These are phyloP conservation scores for Nevesoporus exiguus DNA, from an alignment of 768 basidiomycete species.

Conservation along the genomic window DNA sequence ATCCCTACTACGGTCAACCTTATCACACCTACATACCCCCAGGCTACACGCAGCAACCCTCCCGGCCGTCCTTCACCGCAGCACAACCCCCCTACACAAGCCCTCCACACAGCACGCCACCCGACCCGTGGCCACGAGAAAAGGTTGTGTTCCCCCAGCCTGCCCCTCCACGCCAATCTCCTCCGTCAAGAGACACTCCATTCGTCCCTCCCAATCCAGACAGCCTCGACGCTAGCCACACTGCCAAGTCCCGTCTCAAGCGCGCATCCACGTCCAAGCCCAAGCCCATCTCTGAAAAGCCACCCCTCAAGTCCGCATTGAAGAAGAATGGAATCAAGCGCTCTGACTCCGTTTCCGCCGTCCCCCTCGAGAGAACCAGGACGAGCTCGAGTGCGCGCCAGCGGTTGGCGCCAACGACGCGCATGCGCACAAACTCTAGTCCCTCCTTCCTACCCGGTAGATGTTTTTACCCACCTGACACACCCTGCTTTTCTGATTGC, in stretches of 20 bases:
- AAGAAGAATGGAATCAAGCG: slow-evolving; percentile 42
- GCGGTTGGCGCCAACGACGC: slow-evolving; percentile 31
- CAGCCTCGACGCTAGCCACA: slow-evolving; percentile 10
- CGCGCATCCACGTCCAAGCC: slow-evolving; percentile 33
- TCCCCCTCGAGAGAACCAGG: slow-evolving; percentile 37
- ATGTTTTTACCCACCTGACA: neutral
- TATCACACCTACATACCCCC: slow-evolving; percentile 37
- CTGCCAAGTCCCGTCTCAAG: slow-evolving; percentile 34
- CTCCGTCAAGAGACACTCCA: slow-evolving; percentile 17
- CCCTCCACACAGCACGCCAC: slow-evolving; percentile 33
- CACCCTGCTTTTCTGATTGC: slow-evolving; percentile 21
- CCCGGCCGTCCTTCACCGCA: slow-evolving; percentile 15
- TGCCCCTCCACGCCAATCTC: slow-evolving; percentile 14
- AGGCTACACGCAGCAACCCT: slow-evolving; percentile 22
- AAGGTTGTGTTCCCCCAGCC: slow-evolving; percentile 32
- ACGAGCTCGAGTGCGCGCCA: slow-evolving; percentile 39
- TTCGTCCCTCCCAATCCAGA: slow-evolving; percentile 29
- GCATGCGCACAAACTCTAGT: slow-evolving; percentile 35
- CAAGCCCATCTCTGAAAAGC: slow-evolving; percentile 25
- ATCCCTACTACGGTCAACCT: slow-evolving; percentile 46
- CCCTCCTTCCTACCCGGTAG: slow-evolving; percentile 34
- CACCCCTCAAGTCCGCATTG: slow-evolving; percentile 54
- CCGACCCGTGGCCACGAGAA: slow-evolving; percentile 34
- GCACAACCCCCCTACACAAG: slow-evolving; percentile 16
- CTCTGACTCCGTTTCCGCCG: slow-evolving; percentile 21